Evolutionary conservation across 2,329 filamentous ascomycete species (phyloP), one percentile per base, ranked within the genome.

Genomic region (Thelonectria discophora): DNA sequence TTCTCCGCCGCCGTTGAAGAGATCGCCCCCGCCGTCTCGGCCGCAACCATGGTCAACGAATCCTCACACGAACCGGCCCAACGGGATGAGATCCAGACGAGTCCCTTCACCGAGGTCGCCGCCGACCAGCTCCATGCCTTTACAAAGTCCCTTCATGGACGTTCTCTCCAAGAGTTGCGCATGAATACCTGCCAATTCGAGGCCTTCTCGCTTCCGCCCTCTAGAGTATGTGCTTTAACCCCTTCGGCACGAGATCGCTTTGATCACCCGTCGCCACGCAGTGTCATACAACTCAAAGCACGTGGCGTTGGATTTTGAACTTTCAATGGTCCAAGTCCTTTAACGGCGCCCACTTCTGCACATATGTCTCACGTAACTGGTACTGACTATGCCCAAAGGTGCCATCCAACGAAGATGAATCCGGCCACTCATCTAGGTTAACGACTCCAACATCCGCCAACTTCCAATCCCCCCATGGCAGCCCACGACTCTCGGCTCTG

Each of bases 101-200:
- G 68, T 40, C 72, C 78, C 60, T 77, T 78, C 55, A 76, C 76
- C 50, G 78, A 80, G 63, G 78, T 82, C 50, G 82, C 82, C 6
- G 78, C 81, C 17, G 88, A 92, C 58, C 86, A 94, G 73, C 81
- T 96, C 58, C 86, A 86, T 67, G 88, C 88, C 62, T 80, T 97
- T 63, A 89, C 91, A 52, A 86, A 88, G 69, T 89, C 87, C 21
- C 81, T 97, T 24, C 90, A 93, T 66, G 87, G 88, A 64, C 85
- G 88, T 48, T 88, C 90, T 69, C 84, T 97, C 63, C 94, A 97
- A 79, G 90, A 94, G 70, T 86, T 88, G 59, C 88, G 94, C 65
- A 87, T 97, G 82, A 91, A 90, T 74, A 92, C 93, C 74, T 97
- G 93, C 78, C 89, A 90, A 45, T 98, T 94, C 73, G 94, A 97